Evolutionary conservation across 2,329 filamentous ascomycete species (phyloP).

Genomic region (Calonectria pseudoreteaudii): DNA sequence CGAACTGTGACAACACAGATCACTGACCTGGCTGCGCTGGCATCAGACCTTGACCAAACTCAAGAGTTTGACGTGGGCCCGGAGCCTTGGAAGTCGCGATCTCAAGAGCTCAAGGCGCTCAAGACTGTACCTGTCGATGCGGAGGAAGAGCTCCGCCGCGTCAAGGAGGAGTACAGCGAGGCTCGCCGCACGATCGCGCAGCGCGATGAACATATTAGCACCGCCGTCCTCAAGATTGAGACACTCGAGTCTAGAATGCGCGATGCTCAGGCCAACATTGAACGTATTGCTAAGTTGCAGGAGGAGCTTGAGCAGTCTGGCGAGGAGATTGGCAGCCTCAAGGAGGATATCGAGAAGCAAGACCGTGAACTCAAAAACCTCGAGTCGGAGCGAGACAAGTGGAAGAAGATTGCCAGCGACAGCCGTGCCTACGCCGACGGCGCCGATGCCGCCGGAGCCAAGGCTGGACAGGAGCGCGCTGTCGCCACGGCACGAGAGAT

Average conservation of each 20-base stretch:
- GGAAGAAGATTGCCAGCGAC: constrained; percentile 77
- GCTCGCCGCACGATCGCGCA: constrained; percentile 77
- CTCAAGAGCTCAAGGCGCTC: constrained; percentile 83
- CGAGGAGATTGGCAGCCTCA: constrained; percentile 63
- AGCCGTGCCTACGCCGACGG: constrained; percentile 66
- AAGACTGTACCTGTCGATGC: constrained; percentile 85
- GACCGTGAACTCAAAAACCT: constrained; percentile 74
- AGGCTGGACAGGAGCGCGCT: constrained; percentile 73
- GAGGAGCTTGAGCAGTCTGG: constrained; percentile 66
- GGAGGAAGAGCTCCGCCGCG: constrained; percentile 83
- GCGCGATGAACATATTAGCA: constrained; percentile 86
- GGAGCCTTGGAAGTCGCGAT: constrained; percentile 86
- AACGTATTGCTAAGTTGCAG: constrained; percentile 75
- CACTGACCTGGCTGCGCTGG: constrained; percentile 77
- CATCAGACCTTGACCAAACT: constrained; percentile 77
- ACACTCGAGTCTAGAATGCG: constrained; percentile 89
- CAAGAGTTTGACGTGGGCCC: constrained; percentile 82
- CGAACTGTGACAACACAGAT: constrained; percentile 73
- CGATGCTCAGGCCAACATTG: constrained; percentile 82
- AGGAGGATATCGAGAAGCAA: constrained; percentile 74
- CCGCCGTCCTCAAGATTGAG: constrained; percentile 91
- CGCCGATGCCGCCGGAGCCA: constrained; percentile 62
- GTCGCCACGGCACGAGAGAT: constrained; percentile 80
- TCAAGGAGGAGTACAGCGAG: constrained; percentile 85
- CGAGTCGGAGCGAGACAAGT: constrained; percentile 75